Base-by-base conservation (phyloP, 2,329 filamentous ascomycete genomes). In the Mycogone perniciosa region DNA sequence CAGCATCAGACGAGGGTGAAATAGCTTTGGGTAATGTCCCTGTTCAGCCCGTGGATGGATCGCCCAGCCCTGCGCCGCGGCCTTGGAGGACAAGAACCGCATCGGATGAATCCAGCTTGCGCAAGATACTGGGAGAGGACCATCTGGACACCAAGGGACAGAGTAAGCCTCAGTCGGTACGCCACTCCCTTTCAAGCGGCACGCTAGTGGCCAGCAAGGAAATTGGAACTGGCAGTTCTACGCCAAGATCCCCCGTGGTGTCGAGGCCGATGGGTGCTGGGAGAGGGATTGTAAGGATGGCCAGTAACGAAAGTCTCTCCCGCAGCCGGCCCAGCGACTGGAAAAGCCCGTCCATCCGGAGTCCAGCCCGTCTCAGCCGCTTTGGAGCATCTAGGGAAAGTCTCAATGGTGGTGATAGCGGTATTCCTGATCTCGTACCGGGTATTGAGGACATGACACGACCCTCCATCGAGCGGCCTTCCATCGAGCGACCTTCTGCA, bases 51-150 rank as follows among this genome's bases (percentile, higher is more conserved):
- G 58, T 61, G n/a, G 71, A 73, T 53, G 75, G 69, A 13, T 78
- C 75, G 2, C 76, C 76, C 1, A 79, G 76, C 49, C 76, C 76
- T 0, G 76, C 76, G 1, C 76, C 76, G 2, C 66, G 76, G 31
- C 59, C 66, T 6, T 74, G 73, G 69, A 70, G 71, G 9, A 59
- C 63, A 13, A 63, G 62, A 33, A 60, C 58, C 43, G 64, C 62
- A 1, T 60, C 62, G 0, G 64, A 68, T 13, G 65, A 71, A 37
- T 56, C 52, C 31, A 62, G 60, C 34, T 54, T 63, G 54, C 62
- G 66, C 33, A 59, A 59, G 50, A 47, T 59, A 11, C 48, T 66
- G 10, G 60, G 56, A 6, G 59, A 61, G 3, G 65, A 67, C 40
- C 63, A 64, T 13, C 52, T 70, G 6, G 65, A 66, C 39, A 63